These are phyloP conservation scores for Ulvella scutata DNA, from an alignment of 139 green algal genomes.

Conservation along the genomic window DNA sequence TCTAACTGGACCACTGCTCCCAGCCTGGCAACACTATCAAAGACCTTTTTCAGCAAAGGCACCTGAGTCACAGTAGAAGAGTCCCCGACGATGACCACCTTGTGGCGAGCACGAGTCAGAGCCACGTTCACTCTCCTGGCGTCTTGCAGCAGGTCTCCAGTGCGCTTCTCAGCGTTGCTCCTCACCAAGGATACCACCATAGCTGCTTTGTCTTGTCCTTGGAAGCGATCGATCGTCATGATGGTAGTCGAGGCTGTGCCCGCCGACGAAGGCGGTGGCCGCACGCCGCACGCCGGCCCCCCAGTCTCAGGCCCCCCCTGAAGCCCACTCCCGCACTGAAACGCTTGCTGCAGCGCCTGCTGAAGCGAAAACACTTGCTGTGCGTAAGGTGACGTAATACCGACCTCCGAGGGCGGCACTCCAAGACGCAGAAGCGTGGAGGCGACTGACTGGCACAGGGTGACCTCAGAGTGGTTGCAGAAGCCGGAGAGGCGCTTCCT, in stretches of 20 bases:
- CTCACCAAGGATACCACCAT: slow-evolving; percentile 62
- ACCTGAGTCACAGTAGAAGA: not conserved
- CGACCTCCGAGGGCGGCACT: slow-evolving; percentile 28
- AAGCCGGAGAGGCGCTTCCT: slow-evolving; percentile 12
- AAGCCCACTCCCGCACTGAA: no score
- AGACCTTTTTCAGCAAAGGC: not conserved
- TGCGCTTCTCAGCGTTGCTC: slow-evolving; percentile 25
- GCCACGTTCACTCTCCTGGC: slow-evolving; percentile 85
- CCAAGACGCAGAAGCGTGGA: slow-evolving; percentile 28
- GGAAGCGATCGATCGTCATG: slow-evolving; percentile 75
- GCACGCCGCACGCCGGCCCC: no score
- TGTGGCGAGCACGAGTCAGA: slow-evolving; percentile 66
- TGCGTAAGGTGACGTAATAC: slow-evolving; percentile 71
- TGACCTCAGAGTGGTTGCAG: slow-evolving; percentile 49
- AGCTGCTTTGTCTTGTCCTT: slow-evolving; percentile 63
- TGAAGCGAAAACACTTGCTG: slow-evolving; percentile 39
- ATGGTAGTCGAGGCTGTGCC: no score
- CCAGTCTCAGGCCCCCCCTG: no score
- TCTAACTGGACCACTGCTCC: not conserved
- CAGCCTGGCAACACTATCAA: not conserved
- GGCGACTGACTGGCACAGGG: slow-evolving; percentile 31
- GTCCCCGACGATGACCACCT: slow-evolving; percentile 61
- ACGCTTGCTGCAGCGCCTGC: slow-evolving; percentile 34
- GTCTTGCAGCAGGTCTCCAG: slow-evolving; percentile 50
- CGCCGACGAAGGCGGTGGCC: no score